Base-by-base conservation (phyloP, 306 rosid genomes). In the Echinosophora koreensis region DNA sequence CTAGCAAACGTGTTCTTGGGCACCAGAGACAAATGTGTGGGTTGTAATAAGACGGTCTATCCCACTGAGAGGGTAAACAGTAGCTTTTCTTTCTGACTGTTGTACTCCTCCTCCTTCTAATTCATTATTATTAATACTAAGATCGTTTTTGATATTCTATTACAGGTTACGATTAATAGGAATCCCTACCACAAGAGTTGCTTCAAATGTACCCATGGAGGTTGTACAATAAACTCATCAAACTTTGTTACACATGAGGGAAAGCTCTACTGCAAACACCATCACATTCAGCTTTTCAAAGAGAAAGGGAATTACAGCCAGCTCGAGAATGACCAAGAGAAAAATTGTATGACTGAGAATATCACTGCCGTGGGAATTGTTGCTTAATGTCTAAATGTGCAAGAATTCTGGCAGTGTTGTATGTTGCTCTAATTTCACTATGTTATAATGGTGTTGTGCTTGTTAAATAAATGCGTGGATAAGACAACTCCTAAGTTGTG, bases 261-360 rank as follows among this genome's bases (percentile, higher is more conserved):
- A 66, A 90, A 81, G 82, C 89, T 90, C 37, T 92, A 92, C 59
- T 92, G 97, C 88, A 90, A 92, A 77, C 95, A 90, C 74, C 96
- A 92, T 71, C 93, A 90, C 91, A 84, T 90, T 81, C 97, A 92
- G 66, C 97, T 92, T 27, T 90, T 88, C 83, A 90, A 82, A 54
- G 95, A 92, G 84, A 92, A 87, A 66, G 96, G 95, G 3, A 90
- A 90, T 22, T 92, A 92, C 79, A 90, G 97, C 67, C 91, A 90
- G 80, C 89, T 92, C 0, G 97, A 92, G 73, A 81, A 49, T 8
- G 89, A 86, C 27, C 27, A 22, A 3, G 78, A 73, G 30, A 59
- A 63, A 35, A 42, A 39, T 37, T 5, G 75, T 4, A 44, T 65
- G 39, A 35, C 66, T 4, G 86, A 74, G 52, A 51, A 70, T 5